phyloP scores from a whole-genome alignment of 352 stramenopile genomes.

The Pseudoperonospora humuli region DNA sequence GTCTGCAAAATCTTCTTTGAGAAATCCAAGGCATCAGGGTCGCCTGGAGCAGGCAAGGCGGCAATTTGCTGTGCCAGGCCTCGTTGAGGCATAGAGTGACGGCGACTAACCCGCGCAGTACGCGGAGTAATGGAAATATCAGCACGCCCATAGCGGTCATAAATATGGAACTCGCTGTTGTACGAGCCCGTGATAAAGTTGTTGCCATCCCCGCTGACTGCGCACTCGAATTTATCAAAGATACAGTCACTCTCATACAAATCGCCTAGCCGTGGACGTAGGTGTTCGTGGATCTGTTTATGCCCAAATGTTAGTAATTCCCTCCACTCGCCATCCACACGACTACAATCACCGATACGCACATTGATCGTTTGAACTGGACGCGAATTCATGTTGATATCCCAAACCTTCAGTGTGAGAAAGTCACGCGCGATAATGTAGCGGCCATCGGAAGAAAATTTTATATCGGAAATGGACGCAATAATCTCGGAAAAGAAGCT shows the following conservation, averaged over 20 bases:
- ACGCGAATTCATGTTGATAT: conserved; percentile 91
- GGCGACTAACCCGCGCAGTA: conserved; percentile 33
- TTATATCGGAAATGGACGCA: conserved; percentile 91
- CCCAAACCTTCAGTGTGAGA: conserved; percentile 94
- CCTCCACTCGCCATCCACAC: background rate
- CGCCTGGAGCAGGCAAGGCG: conserved; percentile 18
- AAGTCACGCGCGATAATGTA: conserved; percentile 95
- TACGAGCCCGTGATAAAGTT: conserved; percentile 93
- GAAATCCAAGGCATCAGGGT: conserved; percentile 64
- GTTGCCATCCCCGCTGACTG: conserved; percentile 85
- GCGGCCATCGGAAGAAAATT: conserved; percentile 89
- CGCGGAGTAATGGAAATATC: conserved; percentile 60
- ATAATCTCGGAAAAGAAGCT: conserved; percentile 96
- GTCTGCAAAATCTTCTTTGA: conserved; percentile 83
- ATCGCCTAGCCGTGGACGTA: conserved; percentile 81
- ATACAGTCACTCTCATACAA: conserved; percentile 96
- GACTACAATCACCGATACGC: conserved; percentile 2
- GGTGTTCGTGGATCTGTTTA: conserved; percentile 86
- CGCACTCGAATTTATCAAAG: conserved; percentile 97
- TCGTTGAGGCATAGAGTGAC: conserved; percentile 65
- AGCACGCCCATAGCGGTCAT: conserved; percentile 74
- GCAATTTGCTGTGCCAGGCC: conserved; percentile 56
- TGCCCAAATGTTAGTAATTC: background rate
- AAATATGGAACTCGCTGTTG: conserved; percentile 91
- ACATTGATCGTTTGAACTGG: conserved; percentile 91